These are phyloP conservation scores for Suillus tomentosus DNA, from an alignment of 768 basidiomycete species.

Conservation along the genomic window DNA sequence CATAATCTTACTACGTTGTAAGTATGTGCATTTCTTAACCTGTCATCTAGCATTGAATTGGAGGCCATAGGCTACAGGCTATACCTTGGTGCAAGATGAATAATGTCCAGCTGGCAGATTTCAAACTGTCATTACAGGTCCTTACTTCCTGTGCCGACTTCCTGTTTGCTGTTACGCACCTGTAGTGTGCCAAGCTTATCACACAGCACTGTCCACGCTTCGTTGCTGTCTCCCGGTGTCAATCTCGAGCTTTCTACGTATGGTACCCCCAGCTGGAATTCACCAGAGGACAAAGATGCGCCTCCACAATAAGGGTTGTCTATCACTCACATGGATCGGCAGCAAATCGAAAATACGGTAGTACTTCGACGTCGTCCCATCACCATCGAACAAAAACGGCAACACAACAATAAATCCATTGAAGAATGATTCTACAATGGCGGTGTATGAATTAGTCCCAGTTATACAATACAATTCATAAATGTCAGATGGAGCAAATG, in stretches of 20 bases:
- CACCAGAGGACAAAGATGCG: not conserved
- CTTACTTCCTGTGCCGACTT: not conserved
- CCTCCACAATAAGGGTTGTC: too few species aligned
- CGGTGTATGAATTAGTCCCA: slow-evolving; percentile 14
- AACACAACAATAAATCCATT: not conserved
- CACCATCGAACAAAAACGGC: not conserved
- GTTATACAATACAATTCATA: slow-evolving; percentile 15
- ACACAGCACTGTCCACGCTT: not conserved
- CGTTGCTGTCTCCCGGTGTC: not conserved
- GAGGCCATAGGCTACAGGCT: not conserved
- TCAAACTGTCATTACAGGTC: not conserved
- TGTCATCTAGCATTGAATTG: not conserved
- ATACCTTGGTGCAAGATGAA: not conserved
- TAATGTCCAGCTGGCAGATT: not conserved
- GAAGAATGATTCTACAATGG: not conserved
- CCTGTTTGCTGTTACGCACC: not conserved
- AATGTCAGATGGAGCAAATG: slow-evolving; percentile 10
- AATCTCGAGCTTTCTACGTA: not conserved
- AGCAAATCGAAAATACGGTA: not conserved
- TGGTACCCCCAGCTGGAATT: not conserved
- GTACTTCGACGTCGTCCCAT: not conserved
- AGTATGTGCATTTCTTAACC: not conserved
- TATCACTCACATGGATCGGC: not conserved
- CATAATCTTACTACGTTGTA: not conserved
- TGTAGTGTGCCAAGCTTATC: too few species aligned